Percentiles rank a stretch among this genome's conserved stretches.
Conservation (phyloP, 2,329 filamentous ascomycete species). For the Talaromyces sp. region DNA sequence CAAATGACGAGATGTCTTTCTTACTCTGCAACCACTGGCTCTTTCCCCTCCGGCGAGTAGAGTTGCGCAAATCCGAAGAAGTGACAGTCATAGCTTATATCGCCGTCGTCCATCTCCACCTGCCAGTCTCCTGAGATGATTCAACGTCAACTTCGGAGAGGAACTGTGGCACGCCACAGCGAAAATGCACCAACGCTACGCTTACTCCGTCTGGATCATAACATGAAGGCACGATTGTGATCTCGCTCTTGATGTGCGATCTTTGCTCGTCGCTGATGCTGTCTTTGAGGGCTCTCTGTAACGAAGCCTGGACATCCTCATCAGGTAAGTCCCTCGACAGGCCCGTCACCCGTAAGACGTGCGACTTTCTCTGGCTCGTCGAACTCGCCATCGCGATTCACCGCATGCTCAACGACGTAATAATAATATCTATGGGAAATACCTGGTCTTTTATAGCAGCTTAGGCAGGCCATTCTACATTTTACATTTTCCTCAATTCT, state of each 20-base stretch:
- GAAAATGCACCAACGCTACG: background rate
- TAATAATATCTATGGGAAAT: too few relatives aligned
- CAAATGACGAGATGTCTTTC: too few relatives aligned
- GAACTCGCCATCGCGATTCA: too few relatives aligned
- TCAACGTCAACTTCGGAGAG: background rate
- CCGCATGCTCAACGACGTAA: too few relatives aligned
- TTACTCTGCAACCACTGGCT: background rate
- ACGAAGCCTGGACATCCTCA: too few relatives aligned
- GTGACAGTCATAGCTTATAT: background rate
- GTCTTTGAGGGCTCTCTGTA: too few relatives aligned
- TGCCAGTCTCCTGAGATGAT: background rate
- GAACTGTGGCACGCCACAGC: background rate
- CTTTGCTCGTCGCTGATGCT: background rate
- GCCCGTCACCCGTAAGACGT: too few relatives aligned
- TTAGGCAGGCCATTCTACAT: too few relatives aligned
- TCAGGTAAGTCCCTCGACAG: too few relatives aligned
- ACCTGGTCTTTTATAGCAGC: too few relatives aligned
- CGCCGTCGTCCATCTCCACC: background rate
- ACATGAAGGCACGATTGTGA: background rate
- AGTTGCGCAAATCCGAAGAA: constrained; percentile 1
- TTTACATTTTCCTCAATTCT: too few relatives aligned
- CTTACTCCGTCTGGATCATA: background rate
- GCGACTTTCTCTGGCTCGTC: too few relatives aligned
- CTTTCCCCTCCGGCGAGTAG: background rate
- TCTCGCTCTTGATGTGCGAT: background rate